Conservation (phyloP, 345 rosid genomes). For the Stellera chamaejasme region DNA sequence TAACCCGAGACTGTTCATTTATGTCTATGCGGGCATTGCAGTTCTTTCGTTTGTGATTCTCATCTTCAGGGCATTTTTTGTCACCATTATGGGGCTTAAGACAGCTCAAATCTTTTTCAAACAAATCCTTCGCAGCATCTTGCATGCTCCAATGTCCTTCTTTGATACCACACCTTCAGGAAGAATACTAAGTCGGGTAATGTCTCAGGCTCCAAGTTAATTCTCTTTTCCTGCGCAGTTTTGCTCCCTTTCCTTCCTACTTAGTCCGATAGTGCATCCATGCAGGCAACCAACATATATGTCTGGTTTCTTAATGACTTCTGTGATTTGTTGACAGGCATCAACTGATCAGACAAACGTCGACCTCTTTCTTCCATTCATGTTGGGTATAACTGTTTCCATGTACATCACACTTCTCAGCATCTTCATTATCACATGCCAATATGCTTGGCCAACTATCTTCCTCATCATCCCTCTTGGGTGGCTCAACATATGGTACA, state of each 20-base stretch:
- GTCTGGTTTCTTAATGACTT: not conserved
- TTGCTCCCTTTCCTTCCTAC: not conserved
- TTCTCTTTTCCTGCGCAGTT: not conserved
- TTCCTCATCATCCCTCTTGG: conserved; percentile 80
- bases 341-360: conserved; percentile 80
- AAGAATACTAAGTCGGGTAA: conserved; percentile 86
- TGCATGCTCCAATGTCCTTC: conserved; percentile 98
- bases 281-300: no score
- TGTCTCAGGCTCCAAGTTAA: conserved; percentile 7
- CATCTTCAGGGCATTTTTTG: conserved; percentile 37
- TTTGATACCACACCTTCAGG: conserved; percentile 98
- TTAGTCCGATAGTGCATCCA: conserved; percentile 6
- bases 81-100: conserved; percentile 64
- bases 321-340: conserved; percentile 39
- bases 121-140: conserved; percentile 69
- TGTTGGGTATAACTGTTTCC: conserved; percentile 41
- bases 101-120: conserved; percentile 70
- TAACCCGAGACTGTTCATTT: conserved; percentile 47
- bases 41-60: conserved; percentile 46
- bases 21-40: conserved; percentile 53
- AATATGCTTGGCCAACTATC: conserved; percentile 87
- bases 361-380: conserved; percentile 68
- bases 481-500: conserved; percentile 81
- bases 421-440: conserved; percentile 82
- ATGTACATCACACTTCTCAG: conserved; percentile 69